Base-by-base conservation (phyloP, 805 yeast species). In the Naumovozyma baii region DNA sequence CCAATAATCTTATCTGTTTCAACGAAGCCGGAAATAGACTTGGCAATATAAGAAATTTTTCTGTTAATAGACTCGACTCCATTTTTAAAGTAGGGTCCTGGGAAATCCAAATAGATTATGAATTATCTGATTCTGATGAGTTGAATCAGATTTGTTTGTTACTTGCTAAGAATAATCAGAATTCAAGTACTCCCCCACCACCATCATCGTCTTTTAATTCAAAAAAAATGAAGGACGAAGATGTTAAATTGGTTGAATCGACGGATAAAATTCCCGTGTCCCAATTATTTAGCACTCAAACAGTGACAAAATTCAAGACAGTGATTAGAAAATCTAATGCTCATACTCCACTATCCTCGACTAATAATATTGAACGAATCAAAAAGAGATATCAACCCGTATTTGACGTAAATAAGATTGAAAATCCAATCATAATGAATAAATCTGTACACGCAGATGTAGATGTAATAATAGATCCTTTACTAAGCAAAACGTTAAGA, bases 101-200 rank as follows among this genome's bases (percentile, higher is more conserved):
- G 47, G 96, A 87, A 50, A 62, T 79, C 12, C 82, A 78, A 50
- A 59, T 80, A 1, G 83, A 76, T 49, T 65, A 66, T 29, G 73
- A 70, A 42, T 53, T 70, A 14, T 48, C 47, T 0, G 62, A 57
- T 22, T 3, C 40, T 0, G 42, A 41, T 3, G 61, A 55, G 29
- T 38, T 59, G 4, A 43, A 16, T 1, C 14, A 26, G 17, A 18
- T 40, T 5, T 29, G n/a, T 17, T 5, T 17, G 4, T 14, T 19
- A 15, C 14, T 34, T 12, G 7, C 9, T 10, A 20, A 32, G n/a
- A 17, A 18, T 30, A 19, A 14, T 20, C 16, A 20, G n/a, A 9
- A 14, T 5, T 16, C 22, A 3, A 3, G 13, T 20, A 14, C 20
- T 9, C 34, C 30, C 4, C n/a, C 28, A 4, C 20, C 41, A 14